Percentiles rank a stretch among this genome's conserved stretches.
These are phyloP conservation scores for Secale cereale DNA, from an alignment of 176 grass and related monocot species.

Conservation along the genomic window DNA sequence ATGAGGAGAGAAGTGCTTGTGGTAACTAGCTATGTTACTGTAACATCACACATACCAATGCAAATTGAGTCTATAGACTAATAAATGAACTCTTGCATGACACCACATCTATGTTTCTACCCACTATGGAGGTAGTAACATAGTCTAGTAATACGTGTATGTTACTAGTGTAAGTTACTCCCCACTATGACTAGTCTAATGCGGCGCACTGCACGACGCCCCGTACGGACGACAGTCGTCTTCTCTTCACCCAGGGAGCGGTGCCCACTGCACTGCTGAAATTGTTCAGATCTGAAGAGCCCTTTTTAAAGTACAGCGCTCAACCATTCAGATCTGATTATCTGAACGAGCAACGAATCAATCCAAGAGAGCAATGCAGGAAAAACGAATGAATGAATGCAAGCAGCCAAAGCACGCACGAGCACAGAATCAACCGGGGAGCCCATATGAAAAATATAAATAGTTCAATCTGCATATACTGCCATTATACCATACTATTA, in stretches of 20 bases:
- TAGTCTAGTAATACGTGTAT: too few relatives aligned
- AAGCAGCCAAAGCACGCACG: background rate
- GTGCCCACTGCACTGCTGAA: background rate
- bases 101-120: too few relatives aligned
- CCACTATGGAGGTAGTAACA: too few relatives aligned
- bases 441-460: background rate
- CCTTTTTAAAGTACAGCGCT: background rate
- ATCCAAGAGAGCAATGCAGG: background rate
- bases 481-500: conserved; percentile 15
- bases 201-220: conserved; percentile 23
- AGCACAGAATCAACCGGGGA: background rate
- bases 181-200: too few relatives aligned
- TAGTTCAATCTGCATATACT: background rate
- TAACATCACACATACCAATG: too few relatives aligned
- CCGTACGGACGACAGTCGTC: background rate
- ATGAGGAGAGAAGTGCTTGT: too few relatives aligned
- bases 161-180: too few relatives aligned
- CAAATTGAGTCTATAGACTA: too few relatives aligned
- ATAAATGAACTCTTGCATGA: too few relatives aligned
- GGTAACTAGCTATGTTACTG: too few relatives aligned
- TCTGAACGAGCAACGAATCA: background rate
- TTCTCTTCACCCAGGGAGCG: background rate
- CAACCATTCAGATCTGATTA: background rate
- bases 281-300: conserved; percentile 7
- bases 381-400: background rate